phyloP scores from a whole-genome alignment of 208 protist genomes.

The Leishmania amazonensis region DNA sequence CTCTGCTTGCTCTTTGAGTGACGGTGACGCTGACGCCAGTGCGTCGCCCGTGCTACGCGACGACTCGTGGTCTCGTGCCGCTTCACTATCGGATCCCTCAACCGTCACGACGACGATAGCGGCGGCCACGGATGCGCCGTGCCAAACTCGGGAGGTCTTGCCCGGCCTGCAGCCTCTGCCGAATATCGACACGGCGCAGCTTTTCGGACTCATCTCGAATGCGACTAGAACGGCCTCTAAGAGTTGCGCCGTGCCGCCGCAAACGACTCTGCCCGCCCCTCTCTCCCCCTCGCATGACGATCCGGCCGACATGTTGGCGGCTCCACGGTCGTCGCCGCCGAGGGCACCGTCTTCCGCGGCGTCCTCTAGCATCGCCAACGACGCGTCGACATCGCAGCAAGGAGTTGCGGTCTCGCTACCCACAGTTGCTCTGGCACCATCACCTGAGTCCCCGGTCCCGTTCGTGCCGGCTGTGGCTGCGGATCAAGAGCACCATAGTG shows the following conservation, averaged over 20 bases:
- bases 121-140: neutral
- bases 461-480: neutral
- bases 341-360: neutral
- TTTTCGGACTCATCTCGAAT: neutral
- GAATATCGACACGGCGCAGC: neutral
- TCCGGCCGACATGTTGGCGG: neutral
- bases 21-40: neutral
- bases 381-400: neutral
- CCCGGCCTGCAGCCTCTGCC: neutral
- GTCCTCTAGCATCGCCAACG: neutral
- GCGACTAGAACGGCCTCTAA: too few species aligned
- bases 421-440: neutral
- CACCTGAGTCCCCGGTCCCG: neutral
- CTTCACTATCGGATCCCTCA: neutral
- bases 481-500: neutral
- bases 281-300: neutral
- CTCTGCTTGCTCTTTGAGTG: neutral
- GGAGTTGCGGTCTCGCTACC: neutral
- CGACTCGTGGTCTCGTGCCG: neutral
- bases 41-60: neutral
- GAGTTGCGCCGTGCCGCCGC: neutral
- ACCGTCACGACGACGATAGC: neutral
- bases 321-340: neutral
- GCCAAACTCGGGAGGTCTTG: neutral
- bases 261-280: neutral